phyloP scores from a whole-genome alignment of 2,329 filamentous ascomycete species.

The Tolypocladium album region DNA sequence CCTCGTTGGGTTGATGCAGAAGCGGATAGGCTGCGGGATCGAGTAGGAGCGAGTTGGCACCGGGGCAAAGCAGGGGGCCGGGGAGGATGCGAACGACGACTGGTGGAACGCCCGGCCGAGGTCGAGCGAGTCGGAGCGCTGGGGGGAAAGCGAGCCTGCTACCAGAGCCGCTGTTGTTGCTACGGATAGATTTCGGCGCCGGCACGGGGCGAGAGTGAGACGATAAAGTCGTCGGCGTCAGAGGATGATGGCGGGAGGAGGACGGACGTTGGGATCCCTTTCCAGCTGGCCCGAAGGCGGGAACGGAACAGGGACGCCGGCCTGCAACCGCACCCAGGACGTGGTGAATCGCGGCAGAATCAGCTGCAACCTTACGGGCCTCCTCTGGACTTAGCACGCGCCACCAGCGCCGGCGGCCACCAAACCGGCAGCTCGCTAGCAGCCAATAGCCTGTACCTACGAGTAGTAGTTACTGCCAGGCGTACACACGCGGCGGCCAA shows the following conservation, averaged over 20 bases:
- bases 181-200: not conserved
- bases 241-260: not conserved
- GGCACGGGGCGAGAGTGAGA: not conserved
- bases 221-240: not conserved
- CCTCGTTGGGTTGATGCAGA: not conserved
- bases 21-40: not conserved
- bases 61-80: not conserved
- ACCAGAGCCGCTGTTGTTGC: not conserved
- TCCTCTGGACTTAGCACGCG: not conserved
- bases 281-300: not conserved
- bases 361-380: not conserved
- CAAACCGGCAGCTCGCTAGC: not conserved
- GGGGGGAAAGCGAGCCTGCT: not conserved
- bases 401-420: not conserved
- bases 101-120: not conserved
- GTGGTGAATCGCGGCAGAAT: constrained; percentile 8
- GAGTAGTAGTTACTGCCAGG: not conserved
- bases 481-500: not conserved
- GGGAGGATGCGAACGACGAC: not conserved
- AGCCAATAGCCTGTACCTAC: not conserved
- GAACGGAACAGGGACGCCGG: not conserved
- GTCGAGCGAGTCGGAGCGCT: not conserved
- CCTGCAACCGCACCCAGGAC: not conserved
- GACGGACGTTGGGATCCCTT: not conserved
- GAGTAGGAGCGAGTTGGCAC: not conserved